Evolutionary conservation across 1,284 basidiomycete species (phyloP).

Genomic region (Rhodotorula sp.): DNA sequence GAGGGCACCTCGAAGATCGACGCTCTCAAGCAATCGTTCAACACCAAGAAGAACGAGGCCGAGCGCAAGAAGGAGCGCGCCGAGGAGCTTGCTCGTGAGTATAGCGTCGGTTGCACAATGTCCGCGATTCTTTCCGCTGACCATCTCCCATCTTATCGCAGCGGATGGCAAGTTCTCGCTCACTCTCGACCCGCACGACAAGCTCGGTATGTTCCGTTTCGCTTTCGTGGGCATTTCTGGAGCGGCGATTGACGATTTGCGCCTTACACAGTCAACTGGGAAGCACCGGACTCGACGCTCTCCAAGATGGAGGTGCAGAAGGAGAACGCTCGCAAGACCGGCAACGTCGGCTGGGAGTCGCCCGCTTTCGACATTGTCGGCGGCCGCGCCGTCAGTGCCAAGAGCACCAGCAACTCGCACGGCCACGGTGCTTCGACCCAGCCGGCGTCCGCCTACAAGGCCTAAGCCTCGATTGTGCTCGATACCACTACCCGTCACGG

Average conservation of each 20-base stretch:
- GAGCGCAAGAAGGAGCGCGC: conserved; percentile 48
- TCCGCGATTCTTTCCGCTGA: not conserved
- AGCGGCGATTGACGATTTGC: not conserved
- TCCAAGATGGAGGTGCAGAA: conserved; percentile 20
- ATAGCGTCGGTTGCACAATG: not conserved
- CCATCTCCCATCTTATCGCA: not conserved
- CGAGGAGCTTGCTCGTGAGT: conserved; percentile 46
- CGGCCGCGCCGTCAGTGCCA: not conserved
- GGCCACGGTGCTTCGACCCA: conserved; percentile 1
- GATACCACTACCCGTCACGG: too few relatives aligned
- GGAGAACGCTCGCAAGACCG: conserved; percentile 14
- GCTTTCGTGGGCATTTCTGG: conserved; percentile 56
- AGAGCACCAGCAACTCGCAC: not conserved
- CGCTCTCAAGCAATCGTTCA: conserved; percentile 62
- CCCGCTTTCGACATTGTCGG: conserved; percentile 34
- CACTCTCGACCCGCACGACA: conserved; percentile 56
- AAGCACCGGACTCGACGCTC: conserved; percentile 15
- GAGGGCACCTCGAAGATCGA: conserved; percentile 53
- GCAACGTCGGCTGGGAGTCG: conserved; percentile 19
- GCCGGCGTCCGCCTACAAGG: not conserved
- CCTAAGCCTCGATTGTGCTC: too few relatives aligned
- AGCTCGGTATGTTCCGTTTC: conserved; percentile 53
- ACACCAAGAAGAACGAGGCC: conserved; percentile 52
- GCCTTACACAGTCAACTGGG: not conserved
- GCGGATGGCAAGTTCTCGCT: conserved; percentile 33